A percentile compares a stretch with the other conserved stretches of the same genome.
phyloP scores from a whole-genome alignment of 129 eudicot genomes.

The Artemisia argyi region DNA sequence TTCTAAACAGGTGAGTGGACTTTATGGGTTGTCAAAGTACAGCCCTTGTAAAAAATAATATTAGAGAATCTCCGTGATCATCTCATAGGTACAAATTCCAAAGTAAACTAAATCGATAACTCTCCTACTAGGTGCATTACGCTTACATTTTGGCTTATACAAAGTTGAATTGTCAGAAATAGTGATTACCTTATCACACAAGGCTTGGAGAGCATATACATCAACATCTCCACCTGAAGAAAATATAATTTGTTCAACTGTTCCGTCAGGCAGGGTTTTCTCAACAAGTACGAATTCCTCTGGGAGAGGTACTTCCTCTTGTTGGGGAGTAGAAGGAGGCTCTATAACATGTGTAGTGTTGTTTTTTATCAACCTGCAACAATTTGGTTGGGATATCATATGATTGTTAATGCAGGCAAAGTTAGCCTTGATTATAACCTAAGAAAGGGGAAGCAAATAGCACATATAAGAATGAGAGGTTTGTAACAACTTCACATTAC shows the following conservation, averaged over 20 bases:
- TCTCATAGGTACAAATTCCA: too few relatives aligned
- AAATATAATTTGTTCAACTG: slow-evolving; percentile 80
- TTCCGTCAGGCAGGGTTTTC: slow-evolving; percentile 70
- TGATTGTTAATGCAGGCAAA: slow-evolving; percentile 11
- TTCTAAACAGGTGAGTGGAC: too few relatives aligned
- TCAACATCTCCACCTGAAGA: slow-evolving; percentile 95
- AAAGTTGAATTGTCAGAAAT: slow-evolving; percentile 9
- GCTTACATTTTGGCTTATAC: neutral
- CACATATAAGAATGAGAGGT: neutral
- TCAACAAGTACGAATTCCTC: slow-evolving; percentile 87
- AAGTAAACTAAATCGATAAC: too few relatives aligned
- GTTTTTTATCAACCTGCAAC: slow-evolving; percentile 72
- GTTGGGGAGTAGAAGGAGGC: slow-evolving; percentile 50
- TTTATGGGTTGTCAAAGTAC: too few relatives aligned
- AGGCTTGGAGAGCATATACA: slow-evolving; percentile 78
- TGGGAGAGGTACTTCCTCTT: slow-evolving; percentile 79
- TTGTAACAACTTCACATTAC: slow-evolving; percentile 1
- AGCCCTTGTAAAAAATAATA: too few relatives aligned
- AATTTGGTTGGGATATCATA: slow-evolving; percentile 19
- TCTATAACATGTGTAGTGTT: slow-evolving; percentile 76
- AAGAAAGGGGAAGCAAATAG: slow-evolving; percentile 17
- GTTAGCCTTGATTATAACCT: slow-evolving; percentile 1
- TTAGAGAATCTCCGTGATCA: too few relatives aligned
- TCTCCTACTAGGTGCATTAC: neutral
- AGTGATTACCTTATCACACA: slow-evolving; percentile 78